Evolutionary conservation across 306 rosid species (phyloP).

Genomic region (Cicer bijugum): DNA sequence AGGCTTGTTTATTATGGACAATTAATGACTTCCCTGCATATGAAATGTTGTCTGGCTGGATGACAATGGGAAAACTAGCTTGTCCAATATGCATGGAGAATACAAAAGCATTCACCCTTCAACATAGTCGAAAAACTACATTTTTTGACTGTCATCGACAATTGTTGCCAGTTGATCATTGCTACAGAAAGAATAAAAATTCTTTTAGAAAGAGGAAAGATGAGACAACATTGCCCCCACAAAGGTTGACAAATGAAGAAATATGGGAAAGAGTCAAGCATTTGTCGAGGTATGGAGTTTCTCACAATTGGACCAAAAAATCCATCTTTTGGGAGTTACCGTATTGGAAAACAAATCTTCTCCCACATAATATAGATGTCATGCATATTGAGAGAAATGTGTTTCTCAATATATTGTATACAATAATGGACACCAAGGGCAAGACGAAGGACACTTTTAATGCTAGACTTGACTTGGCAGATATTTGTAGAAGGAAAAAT

Average conservation of each 20-base stretch:
- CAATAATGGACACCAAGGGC: not conserved
- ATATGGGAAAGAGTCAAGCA: too few relatives aligned
- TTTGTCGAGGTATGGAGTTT: too few relatives aligned
- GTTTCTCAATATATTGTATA: not conserved
- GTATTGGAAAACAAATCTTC: not conserved
- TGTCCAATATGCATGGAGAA: not conserved
- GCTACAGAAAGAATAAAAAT: too few relatives aligned
- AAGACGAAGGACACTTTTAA: not conserved
- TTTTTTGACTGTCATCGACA: too few relatives aligned
- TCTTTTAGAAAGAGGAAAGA: too few relatives aligned
- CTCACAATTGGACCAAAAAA: not conserved
- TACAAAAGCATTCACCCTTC: not conserved
- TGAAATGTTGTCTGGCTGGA: not conserved
- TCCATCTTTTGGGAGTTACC: not conserved
- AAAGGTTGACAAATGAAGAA: too few relatives aligned
- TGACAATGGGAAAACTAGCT: not conserved
- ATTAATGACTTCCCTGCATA: not conserved
- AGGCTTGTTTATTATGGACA: not conserved
- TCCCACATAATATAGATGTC: not conserved
- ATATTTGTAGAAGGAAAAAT: not conserved
- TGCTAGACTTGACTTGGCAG: not conserved
- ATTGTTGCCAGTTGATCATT: too few relatives aligned
- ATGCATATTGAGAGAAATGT: slow-evolving; percentile 17
- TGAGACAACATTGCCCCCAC: too few relatives aligned
- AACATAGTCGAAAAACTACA: not conserved